Percentiles rank a stretch among this genome's conserved stretches.
Evolutionary conservation across 1,284 basidiomycete species (phyloP).

Genomic region (Apiotrichum veenhuisii): DNA sequence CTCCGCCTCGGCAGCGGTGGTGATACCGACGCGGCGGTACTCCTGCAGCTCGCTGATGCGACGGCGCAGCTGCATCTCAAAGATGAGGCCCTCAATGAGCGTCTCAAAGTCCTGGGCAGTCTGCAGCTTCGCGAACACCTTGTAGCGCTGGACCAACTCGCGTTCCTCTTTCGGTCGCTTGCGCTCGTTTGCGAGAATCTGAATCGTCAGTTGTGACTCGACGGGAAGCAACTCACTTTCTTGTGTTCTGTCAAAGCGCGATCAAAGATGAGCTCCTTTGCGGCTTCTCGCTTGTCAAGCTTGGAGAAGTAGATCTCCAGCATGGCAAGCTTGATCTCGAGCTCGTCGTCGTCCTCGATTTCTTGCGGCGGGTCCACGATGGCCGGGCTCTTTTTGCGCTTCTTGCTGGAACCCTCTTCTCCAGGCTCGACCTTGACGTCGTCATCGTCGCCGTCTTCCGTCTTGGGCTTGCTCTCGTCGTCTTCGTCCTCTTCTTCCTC

Average conservation of each 20-base stretch:
- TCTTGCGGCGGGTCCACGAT: conserved; percentile 68
- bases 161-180: conserved; percentile 87
- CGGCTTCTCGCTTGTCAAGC: conserved; percentile 80
- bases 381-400: conserved; percentile 61
- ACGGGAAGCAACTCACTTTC: conserved; percentile 58
- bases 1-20: conserved; percentile 77
- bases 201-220: conserved; percentile 7
- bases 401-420: conserved; percentile 50
- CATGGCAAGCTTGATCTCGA: conserved; percentile 47
- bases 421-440: conserved; percentile 26
- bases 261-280: conserved; percentile 90
- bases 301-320: conserved; percentile 90
- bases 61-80: conserved; percentile 78
- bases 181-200: conserved; percentile 88
- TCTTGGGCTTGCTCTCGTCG: conserved; percentile 25
- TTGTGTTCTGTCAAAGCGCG: conserved; percentile 89
- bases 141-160: conserved; percentile 81
- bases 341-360: conserved; percentile 54
- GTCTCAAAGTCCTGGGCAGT: conserved; percentile 88
- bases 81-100: conserved; percentile 83
- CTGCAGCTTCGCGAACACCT: conserved; percentile 88
- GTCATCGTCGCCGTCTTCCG: conserved; percentile 17
- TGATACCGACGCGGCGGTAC: conserved; percentile 77
- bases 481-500: conserved; percentile 32
- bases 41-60: conserved; percentile 83